Base-by-base conservation (phyloP, 2,329 filamentous ascomycete species). In the Plenodomus biglobosus region DNA sequence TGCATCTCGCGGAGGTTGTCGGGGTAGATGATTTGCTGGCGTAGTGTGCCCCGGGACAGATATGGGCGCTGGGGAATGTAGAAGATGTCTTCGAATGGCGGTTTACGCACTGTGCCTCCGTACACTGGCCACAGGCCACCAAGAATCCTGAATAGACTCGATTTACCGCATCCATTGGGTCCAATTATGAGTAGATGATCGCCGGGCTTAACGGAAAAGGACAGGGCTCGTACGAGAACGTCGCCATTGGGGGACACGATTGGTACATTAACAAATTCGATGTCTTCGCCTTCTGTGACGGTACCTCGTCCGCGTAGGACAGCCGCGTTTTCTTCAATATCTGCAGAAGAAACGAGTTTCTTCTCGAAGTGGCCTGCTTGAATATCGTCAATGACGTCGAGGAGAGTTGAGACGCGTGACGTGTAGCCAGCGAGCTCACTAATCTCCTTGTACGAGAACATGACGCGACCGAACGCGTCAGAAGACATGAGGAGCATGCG, bases 81-180 rank as follows among this genome's bases (percentile, higher is more conserved):
- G 75, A 97, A 99, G 68, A 99, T 97, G 68, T 94, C 88, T 58
- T 89, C 85, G 64, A 92, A 94, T 1, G 88, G 85, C 1, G 94
- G 94, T 71, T 97, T 97, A 64, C 90, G 82, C 17, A 99, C 94
- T 1, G 84, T 90, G 42, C 94, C 94, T 56, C 94, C 92, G 72
- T 99, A 99, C 11, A 97, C 94, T 15, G 94, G 94, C 94, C 94
- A 99, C 2, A 99, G 79, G 0, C 94, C 94, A 52, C 94, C 94
- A 1, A 99, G 82, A 59, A 99, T 99, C 32, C 94, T 86, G 82
- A 99, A 99, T 2, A 99, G 80, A 15, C 88, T 95, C 0, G 90
- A 96, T 73, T 99, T 99, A 36, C 94, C 94, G 71, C 94, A 99
- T 32, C 94, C 94, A 69, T 99, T 99, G 18, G 94, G 94, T 1